Evolutionary conservation across 78 protist genomes (phyloP), one percentile per base, ranked within the genome.

Genomic region (Speleostelium caveatum): DNA sequence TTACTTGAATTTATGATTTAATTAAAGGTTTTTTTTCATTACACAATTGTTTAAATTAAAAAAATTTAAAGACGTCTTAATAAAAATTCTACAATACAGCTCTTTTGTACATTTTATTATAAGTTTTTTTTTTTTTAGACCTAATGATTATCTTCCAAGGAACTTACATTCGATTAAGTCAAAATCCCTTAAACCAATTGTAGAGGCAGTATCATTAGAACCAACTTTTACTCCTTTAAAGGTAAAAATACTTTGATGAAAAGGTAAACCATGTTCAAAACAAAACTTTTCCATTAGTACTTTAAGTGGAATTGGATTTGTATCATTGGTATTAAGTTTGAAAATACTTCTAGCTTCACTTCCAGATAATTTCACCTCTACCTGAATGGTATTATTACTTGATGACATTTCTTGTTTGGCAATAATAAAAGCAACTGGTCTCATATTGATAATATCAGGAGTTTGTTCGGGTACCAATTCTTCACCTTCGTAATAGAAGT

Each of bases 271-370:
- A 22, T 83, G 91, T 45, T 83, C 91, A 30, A 69, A 56, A 59
- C 91, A 83, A 39, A 83, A 83, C 51, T 83, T 83, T 0, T 83
- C 91, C 91, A 83, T 83, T 41, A 83, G 75, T 62, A 83, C 59
- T 2, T 83, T 39, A 16, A 83, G 73, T 60, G 91, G 91, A 67
- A 83, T 63, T 30, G 91, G 91, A 51, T 83, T 83, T n/a, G n/a
- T n/a, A n/a, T n/a, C n/a, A 21, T 55, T 24, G 22, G 91, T 83
- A 35, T 83, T 61, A 77, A 83, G 67, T 33, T 83, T 83, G 10
- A 83, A 69, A 45, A 68, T 59, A 58, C 91, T 83, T 3, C 91
- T 79, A 19, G 91, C 74, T 32, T 83, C 79, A 41, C 69, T 72
- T 8, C 91, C 91, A 21, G 69, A 71, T 2, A 83, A 74, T 71